Base-by-base conservation (phyloP, 306 rosid genomes). In the Cicer bijugum region DNA sequence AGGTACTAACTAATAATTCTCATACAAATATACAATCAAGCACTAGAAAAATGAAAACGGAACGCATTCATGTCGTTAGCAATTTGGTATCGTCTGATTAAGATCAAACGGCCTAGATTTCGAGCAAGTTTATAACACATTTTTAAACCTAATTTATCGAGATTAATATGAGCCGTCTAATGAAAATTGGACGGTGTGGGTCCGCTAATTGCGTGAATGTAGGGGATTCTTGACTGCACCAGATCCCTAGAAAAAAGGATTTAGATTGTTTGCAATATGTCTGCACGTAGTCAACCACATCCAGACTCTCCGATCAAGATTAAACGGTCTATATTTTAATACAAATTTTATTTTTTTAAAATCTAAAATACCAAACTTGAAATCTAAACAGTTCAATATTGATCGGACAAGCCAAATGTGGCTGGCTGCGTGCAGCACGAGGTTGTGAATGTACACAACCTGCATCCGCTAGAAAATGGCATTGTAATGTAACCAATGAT, bases 1-100 rank as follows among this genome's bases (percentile, higher is more conserved):
- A 76, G 97, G 97, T 91, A 84, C 50, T 66, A 11, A 80, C 14
- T 42, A 70, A 7, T 51, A 33, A 35, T 17, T 12, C 28, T 67
- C 55, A 12, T 7, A 40, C 51, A 75, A 23, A 66, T 8, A 52
- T 23, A 70, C 43, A 77, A 67, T 33, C 16, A 12, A 12, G 14
- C 28, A 28, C 11, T 15, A 66, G 38, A 51, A 77, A 77, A 46
- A 62, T 67, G 77, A 59, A 59, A 12, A 7, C 1, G 0, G 19
- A 59, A 17, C 8, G 60, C 35, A 53, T 53, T 53, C 60, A 8
- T 17, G 35, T 17, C 4, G 60, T 53, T 33, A 2, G 44, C 10
- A 59, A 7, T 35, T 35, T 33, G 66, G 17, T 12, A 33, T 12
- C 42, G 17, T 33, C 17, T 42, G 6, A 28, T 59, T 28, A 59